Conservation (phyloP, 148 eudicot genomes). For the Cornus suecica region DNA sequence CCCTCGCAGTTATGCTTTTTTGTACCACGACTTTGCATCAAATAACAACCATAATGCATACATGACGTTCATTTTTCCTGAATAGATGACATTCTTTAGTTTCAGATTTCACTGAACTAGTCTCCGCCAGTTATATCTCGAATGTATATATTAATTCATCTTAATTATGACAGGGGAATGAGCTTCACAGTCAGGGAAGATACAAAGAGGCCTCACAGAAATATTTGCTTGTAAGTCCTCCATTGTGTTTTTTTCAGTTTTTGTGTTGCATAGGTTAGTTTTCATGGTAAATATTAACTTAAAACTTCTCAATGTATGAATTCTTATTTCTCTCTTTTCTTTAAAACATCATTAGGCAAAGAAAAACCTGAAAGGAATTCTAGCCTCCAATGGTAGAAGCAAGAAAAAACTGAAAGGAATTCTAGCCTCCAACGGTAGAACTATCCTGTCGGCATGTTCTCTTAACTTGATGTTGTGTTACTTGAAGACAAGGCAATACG, state of each 20-base stretch:
- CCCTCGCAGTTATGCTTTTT: no score
- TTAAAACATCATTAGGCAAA: no score
- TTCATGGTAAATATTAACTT: background rate
- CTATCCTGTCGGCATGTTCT: constrained; percentile 68
- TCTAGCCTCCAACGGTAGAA: constrained; percentile 53
- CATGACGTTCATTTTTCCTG: no score
- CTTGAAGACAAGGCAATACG: constrained; percentile 73
- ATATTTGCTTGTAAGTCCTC: constrained; percentile 71
- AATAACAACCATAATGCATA: no score
- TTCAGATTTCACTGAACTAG: background rate
- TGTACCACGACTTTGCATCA: no score
- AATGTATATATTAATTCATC: constrained; percentile 15
- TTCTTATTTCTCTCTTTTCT: constrained; percentile 8
- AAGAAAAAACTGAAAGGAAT: constrained; percentile 70
- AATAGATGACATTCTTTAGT: no score
- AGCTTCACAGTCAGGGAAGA: constrained; percentile 78
- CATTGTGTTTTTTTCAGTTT: constrained; percentile 5
- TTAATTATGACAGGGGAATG: constrained; percentile 65
- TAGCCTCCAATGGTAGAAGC: no score
- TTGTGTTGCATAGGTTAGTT: background rate
- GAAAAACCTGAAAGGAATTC: no score
- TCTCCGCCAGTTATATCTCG: background rate
- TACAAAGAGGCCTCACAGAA: constrained; percentile 72
- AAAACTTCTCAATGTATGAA: background rate
- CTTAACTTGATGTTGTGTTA: constrained; percentile 97